Evolutionary conservation across 805 yeast genomes (phyloP), one percentile per base, ranked within the genome.

Genomic region (Starmerella scarabaei): DNA sequence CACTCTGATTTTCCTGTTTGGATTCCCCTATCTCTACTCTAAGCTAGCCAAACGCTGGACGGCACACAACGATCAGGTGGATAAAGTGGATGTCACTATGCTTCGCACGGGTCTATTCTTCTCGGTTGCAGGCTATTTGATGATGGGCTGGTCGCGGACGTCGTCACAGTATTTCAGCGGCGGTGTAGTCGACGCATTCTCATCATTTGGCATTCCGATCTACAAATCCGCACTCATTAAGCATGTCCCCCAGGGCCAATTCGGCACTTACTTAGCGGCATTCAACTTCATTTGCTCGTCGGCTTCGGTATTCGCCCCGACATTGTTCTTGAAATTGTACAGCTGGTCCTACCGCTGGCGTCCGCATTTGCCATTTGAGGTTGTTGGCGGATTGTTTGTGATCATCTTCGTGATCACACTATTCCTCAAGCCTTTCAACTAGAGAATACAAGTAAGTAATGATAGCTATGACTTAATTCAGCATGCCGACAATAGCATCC

Each of bases 221-320:
- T 49, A 48, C 39, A 55, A 52, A 37, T 42, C 58, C 8, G 49
- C 55, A 9, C 41, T 57, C 32, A 36, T 57, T 41, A 57, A 57
- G 38, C 47, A 54, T 35, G 52, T 54, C 1, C 55, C 58, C 3
- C 44, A 41, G 19, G 53, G 49, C 19, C 45, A 49, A 29, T 45
- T 54, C 34, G 62, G 59, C 12, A 40, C 53, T 9, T 56, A 53
- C 37, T 44, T 57, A 47, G 62, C 59, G 2, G 55, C 53, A 14
- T 41, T 45, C 32, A 44, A 49, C 30, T 28, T 53, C 21, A 32
- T 47, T 14, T 35, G 35, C 19, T 41, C 53, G 27, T 3, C 35
- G 3, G 18, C 40, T 9, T 30, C 42, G 9, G 41, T 49, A 5
- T 21, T 53, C 20, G 30, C 40, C 8, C 55, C 56, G 9, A 39